Evolutionary conservation across 2,329 filamentous ascomycete genomes (phyloP).

Genomic region (Cladosporium halotolerans): DNA sequence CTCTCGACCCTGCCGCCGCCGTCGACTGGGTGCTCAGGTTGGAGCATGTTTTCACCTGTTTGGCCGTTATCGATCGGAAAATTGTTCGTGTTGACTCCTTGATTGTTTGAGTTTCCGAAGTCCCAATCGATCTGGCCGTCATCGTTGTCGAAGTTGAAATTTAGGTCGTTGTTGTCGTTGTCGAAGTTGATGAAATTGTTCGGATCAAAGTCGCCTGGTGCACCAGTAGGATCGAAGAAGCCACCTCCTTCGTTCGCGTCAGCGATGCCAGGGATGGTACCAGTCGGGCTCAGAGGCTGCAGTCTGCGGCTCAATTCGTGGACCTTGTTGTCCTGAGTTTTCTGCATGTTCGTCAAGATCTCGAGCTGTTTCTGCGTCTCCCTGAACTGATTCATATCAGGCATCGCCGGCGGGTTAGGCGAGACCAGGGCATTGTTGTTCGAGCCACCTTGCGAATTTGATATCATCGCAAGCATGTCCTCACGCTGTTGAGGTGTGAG

Average conservation of each 20-base stretch:
- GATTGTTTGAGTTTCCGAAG: slow-evolving; percentile 9
- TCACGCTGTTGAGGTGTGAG: slow-evolving; percentile 44
- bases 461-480: slow-evolving; percentile 39
- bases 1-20: slow-evolving; percentile 35
- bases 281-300: slow-evolving; percentile 73
- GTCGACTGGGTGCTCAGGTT: slow-evolving; percentile 1
- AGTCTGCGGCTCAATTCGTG: slow-evolving; percentile 68
- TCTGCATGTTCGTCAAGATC: slow-evolving; percentile 69
- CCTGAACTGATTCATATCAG: slow-evolving; percentile 56
- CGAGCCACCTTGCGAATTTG: slow-evolving; percentile 19
- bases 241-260: slow-evolving; percentile 31
- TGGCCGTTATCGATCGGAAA: neutral
- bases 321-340: slow-evolving; percentile 70
- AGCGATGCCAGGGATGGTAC: slow-evolving; percentile 64
- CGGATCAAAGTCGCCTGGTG: slow-evolving; percentile 44
- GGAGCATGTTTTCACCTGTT: neutral
- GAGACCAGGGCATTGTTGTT: slow-evolving; percentile 53
- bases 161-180: slow-evolving; percentile 36
- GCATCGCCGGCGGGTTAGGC: slow-evolving; percentile 50
- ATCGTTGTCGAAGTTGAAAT: slow-evolving; percentile 24
- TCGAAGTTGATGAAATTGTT: slow-evolving; percentile 52
- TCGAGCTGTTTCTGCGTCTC: slow-evolving; percentile 71
- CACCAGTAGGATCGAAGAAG: slow-evolving; percentile 32
- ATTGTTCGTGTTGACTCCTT: neutral
- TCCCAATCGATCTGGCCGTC: slow-evolving; percentile 17